phyloP scores from a whole-genome alignment of 2,329 filamentous ascomycete species.

The Scortechinia acanthostroma region DNA sequence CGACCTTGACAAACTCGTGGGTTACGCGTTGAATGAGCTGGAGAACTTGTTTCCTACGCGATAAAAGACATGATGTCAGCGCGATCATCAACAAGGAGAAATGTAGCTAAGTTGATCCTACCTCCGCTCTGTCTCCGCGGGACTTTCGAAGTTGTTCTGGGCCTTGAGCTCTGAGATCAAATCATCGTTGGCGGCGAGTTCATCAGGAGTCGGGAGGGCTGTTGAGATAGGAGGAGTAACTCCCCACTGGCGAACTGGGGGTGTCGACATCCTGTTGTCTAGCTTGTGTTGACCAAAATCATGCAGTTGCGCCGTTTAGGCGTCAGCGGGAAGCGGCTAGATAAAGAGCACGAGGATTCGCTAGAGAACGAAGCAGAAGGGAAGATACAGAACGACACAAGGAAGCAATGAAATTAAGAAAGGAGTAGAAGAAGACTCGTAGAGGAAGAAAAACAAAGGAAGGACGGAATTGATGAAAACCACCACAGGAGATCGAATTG shows the following conservation, averaged over 20 bases:
- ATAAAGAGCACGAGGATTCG: too few relatives aligned
- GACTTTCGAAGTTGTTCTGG: slow-evolving; percentile 86
- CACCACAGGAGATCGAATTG: too few relatives aligned
- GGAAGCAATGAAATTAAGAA: too few relatives aligned
- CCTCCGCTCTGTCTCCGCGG: slow-evolving; percentile 78
- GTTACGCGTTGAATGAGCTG: slow-evolving; percentile 72
- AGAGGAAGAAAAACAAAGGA: slow-evolving; percentile 1
- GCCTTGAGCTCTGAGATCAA: slow-evolving; percentile 77
- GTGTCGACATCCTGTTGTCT: background rate
- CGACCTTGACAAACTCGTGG: slow-evolving; percentile 78
- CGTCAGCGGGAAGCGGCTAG: too few relatives aligned
- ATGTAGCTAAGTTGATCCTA: too few relatives aligned
- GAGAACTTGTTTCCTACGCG: slow-evolving; percentile 61
- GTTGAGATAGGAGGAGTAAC: slow-evolving; percentile 79
- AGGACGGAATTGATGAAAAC: background rate
- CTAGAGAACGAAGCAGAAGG: too few relatives aligned
- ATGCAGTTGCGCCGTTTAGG: background rate
- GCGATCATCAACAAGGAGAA: too few relatives aligned
- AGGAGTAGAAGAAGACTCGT: background rate
- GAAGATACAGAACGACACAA: too few relatives aligned
- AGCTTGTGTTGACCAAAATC: background rate
- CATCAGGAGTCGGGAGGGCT: slow-evolving; percentile 67
- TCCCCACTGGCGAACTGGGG: slow-evolving; percentile 30
- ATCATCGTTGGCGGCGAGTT: slow-evolving; percentile 70
- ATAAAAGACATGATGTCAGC: too few relatives aligned